These are phyloP conservation scores for Cyamopsis tetragonoloba DNA, from an alignment of 306 rosid species.

Conservation along the genomic window DNA sequence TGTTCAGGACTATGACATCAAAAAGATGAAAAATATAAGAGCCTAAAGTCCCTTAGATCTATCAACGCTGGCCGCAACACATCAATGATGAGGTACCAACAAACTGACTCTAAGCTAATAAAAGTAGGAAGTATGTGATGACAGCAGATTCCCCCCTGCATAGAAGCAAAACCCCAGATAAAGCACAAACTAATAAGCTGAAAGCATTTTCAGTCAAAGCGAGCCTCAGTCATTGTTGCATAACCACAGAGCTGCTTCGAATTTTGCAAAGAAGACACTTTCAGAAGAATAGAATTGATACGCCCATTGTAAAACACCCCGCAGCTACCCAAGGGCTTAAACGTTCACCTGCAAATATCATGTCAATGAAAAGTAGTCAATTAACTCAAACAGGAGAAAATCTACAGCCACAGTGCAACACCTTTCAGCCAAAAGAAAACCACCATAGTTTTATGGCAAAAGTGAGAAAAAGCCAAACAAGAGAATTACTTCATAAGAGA, in stretches of 20 bases:
- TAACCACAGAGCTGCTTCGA: neutral
- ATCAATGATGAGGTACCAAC: too few relatives aligned
- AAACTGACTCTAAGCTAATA: neutral
- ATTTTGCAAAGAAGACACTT: neutral
- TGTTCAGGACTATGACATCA: too few relatives aligned
- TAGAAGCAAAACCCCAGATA: neutral
- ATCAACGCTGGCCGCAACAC: neutral
- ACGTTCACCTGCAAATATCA: constrained; percentile 50
- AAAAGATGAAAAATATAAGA: too few relatives aligned
- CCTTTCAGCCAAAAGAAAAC: neutral
- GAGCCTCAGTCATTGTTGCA: neutral
- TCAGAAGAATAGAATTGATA: constrained; percentile 51
- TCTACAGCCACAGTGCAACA: neutral
- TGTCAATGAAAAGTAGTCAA: constrained; percentile 1
- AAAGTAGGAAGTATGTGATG: neutral
- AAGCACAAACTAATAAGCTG: neutral
- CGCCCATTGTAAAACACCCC: constrained; percentile 57
- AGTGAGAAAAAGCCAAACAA: neutral
- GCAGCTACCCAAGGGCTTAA: constrained; percentile 70
- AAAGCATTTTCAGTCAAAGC: constrained; percentile 8
- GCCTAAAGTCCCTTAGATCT: neutral
- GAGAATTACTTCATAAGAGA: neutral
- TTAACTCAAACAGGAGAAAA: neutral
- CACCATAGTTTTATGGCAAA: too few relatives aligned
- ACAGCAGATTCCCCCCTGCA: neutral